Conservation (phyloP, 805 yeast species). For the Wickerhamiella sorbophila region DNA sequence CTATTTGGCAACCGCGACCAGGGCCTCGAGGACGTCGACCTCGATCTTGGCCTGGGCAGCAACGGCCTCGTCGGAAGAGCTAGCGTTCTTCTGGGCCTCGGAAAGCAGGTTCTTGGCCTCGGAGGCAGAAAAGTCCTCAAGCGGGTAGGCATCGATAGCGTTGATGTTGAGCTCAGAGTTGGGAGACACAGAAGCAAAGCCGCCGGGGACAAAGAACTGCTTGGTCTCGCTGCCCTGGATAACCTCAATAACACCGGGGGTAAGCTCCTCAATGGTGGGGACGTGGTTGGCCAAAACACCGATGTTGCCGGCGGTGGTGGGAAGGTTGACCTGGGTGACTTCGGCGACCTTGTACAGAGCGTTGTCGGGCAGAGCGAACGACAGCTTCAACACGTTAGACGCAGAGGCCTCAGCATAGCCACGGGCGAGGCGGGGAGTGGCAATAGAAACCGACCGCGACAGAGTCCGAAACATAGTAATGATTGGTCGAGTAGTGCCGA, state of each 20-base stretch:
- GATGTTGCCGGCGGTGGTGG: constrained; percentile 88
- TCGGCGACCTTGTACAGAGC: constrained; percentile 15
- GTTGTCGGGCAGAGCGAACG: constrained; percentile 75
- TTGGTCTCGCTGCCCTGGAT: constrained; percentile 61
- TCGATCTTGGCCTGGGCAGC: constrained; percentile 94
- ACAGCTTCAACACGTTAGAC: constrained; percentile 65
- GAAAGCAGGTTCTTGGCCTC: constrained; percentile 68
- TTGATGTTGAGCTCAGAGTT: constrained; percentile 80
- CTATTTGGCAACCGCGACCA: constrained; percentile 67
- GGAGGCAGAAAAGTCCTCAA: constrained; percentile 68
- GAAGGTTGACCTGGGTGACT: constrained; percentile 75
- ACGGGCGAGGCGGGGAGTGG: constrained; percentile 17
- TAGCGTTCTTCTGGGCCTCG: constrained; percentile 85
- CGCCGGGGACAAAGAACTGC: constrained; percentile 88
- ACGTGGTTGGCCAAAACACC: constrained; percentile 98
- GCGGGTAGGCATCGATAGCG: constrained; percentile 89
- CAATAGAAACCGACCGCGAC: constrained; percentile 18
- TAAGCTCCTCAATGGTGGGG: constrained; percentile 90
- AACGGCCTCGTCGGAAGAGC: constrained; percentile 67
- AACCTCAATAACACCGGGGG: constrained; percentile 90
- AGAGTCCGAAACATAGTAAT: constrained; percentile 10
- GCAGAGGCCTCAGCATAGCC: constrained; percentile 61
- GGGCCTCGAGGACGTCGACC: constrained; percentile 90
- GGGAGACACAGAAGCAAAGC: constrained; percentile 92
- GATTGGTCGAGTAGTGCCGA: constrained; percentile 6